Base-by-base conservation (phyloP, 345 rosid species). In the Hibiscus tridactylites region DNA sequence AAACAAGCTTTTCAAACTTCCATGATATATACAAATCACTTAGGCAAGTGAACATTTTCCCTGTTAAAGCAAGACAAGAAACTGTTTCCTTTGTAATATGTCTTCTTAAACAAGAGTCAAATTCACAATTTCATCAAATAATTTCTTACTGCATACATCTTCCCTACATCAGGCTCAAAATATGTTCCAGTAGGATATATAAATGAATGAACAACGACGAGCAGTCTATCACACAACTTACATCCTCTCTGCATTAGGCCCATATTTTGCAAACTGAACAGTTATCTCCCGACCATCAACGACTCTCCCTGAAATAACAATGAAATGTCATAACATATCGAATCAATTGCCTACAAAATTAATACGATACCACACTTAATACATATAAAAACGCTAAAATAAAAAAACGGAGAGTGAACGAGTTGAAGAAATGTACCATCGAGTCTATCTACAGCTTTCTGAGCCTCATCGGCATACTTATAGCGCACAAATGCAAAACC, bases 241-340 rank as follows among this genome's bases (percentile, higher is more conserved):
- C 98, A 91, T 94, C 74, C 83, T 87, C 81, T 91, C 98, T 37
- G 99, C 97, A 83, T 90, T 90, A 9, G 99, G 97, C 16, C 99
- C 99, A 73, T 95, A 92, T 61, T 95, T 95, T 0, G 99, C 97
- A 77, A 95, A 90, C 60, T 95, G 99, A 74, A 95, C 99, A 24
- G 91, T 89, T 53, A 95, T 95, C 75, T 95, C 99, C 37, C 97
- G 83, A 44, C 97, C 97, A 83, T 95, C 99, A 39, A 92, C 99
- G 60, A 90, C 86, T 80, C 87, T 82, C 71, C 99, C 99, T 95
- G 84, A 42, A 83, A 79, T 3, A 65, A 13, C 16, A 59, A 42
- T n/a, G 47, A 64, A 56, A 47, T 0, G 42, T 2, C 35, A 35
- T 4, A 3, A 47, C 44, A 65, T 47, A 66, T 47, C 2, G 29